Conservation (phyloP, 2,329 filamentous ascomycete species). For the Massarina eburnea region DNA sequence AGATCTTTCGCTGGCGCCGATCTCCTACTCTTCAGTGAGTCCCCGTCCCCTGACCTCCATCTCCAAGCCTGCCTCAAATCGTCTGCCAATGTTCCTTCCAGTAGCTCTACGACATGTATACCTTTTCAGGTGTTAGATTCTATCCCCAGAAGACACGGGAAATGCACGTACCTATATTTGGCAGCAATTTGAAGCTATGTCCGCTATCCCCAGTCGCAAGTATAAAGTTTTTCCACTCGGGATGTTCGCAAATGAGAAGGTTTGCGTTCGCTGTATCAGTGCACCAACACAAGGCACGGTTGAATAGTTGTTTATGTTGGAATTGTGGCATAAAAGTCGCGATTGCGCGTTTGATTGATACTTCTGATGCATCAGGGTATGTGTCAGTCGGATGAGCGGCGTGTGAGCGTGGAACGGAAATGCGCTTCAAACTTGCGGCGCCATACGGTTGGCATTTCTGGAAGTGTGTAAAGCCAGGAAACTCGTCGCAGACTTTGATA, state of each 20-base stretch:
- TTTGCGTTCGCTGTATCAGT: slow-evolving; percentile 64
- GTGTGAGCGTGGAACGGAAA: slow-evolving; percentile 55
- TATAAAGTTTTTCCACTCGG: slow-evolving; percentile 52
- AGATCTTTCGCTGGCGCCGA: slow-evolving; percentile 48
- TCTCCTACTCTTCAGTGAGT: slow-evolving; percentile 47
- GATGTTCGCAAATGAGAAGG: slow-evolving; percentile 59
- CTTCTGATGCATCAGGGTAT: slow-evolving; percentile 49
- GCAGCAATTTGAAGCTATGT: too few species aligned
- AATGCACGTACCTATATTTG: slow-evolving; percentile 43
- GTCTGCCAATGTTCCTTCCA: slow-evolving; percentile 45
- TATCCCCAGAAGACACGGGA: slow-evolving; percentile 35
- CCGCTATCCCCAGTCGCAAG: slow-evolving; percentile 52
- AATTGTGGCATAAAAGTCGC: slow-evolving; percentile 48
- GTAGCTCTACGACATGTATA: slow-evolving; percentile 50
- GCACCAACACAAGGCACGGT: slow-evolving; percentile 59
- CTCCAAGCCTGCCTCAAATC: slow-evolving; percentile 48
- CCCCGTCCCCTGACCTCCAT: slow-evolving; percentile 51
- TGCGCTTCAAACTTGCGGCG: slow-evolving; percentile 50
- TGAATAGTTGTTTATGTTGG: slow-evolving; percentile 44
- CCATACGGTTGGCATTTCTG: slow-evolving; percentile 46
- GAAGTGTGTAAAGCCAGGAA: slow-evolving; percentile 51
- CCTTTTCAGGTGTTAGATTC: slow-evolving; percentile 52
- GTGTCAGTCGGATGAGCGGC: slow-evolving; percentile 48
- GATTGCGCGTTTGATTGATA: slow-evolving; percentile 34
- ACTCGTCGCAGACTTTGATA: slow-evolving; percentile 59